Conservation (phyloP, 2,329 filamentous ascomycete species). For the Coniochaeta sp. region DNA sequence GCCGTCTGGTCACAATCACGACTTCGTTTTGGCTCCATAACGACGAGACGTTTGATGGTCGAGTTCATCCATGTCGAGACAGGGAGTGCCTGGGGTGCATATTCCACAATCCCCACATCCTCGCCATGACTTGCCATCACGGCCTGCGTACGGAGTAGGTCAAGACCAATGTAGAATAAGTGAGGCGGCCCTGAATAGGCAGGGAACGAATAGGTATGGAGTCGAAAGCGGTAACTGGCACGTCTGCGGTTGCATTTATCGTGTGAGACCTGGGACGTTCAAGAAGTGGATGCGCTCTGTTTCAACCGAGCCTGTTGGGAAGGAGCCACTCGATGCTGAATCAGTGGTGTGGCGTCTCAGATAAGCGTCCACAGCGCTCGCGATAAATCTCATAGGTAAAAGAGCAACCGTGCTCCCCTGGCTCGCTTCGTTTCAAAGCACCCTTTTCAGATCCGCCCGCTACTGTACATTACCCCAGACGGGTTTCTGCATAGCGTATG, state of each 20-base stretch:
- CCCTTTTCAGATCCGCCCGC: neutral
- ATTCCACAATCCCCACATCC: neutral
- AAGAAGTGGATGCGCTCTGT: neutral
- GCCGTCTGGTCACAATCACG: neutral
- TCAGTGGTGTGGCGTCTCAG: conserved; percentile 8
- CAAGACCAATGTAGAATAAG: neutral
- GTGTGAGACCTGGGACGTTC: neutral
- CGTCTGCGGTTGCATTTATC: neutral
- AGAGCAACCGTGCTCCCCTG: neutral
- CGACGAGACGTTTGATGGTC: neutral
- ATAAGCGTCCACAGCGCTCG: conserved; percentile 1
- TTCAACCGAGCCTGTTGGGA: neutral
- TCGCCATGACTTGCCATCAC: neutral
- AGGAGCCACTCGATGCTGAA: neutral
- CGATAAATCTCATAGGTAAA: no score
- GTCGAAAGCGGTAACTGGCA: neutral
- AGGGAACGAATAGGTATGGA: neutral
- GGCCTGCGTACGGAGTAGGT: no score
- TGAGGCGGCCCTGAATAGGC: neutral
- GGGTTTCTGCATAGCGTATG: neutral
- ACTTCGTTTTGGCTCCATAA: neutral
- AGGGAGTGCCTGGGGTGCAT: neutral
- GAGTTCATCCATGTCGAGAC: neutral
- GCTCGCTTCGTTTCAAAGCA: neutral
- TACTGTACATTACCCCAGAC: neutral